phyloP scores from a whole-genome alignment of 345 rosid species.

The Corchorus olitorius region DNA sequence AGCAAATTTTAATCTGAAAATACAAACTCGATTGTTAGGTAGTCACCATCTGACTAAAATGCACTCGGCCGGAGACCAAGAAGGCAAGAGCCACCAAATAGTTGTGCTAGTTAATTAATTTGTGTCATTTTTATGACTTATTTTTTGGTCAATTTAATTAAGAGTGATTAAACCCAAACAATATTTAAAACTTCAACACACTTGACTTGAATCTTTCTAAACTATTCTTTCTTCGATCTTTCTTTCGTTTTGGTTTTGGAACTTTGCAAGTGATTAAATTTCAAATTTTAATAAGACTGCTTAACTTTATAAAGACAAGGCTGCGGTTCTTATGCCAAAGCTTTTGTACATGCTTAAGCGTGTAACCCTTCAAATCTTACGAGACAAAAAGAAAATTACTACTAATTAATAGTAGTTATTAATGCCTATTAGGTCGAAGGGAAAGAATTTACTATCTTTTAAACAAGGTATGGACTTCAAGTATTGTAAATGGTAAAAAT shows the following conservation, averaged over 20 bases:
- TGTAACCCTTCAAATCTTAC: not conserved
- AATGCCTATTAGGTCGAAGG: too few species aligned
- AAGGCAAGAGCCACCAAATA: too few species aligned
- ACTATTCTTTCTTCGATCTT: not conserved
- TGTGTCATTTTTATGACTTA: not conserved
- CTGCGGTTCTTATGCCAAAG: not conserved
- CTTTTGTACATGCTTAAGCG: not conserved
- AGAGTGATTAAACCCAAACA: not conserved
- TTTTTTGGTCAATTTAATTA: not conserved
- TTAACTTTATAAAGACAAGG: not conserved
- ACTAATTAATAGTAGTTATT: too few species aligned
- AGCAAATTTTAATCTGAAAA: not conserved
- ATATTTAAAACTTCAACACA: not conserved
- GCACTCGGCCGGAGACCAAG: too few species aligned
- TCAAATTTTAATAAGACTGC: not conserved
- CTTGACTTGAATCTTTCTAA: not conserved
- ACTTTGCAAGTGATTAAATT: not conserved
- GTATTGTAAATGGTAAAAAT: too few species aligned
- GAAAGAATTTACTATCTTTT: too few species aligned
- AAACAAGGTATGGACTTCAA: too few species aligned
- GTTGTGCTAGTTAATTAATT: not conserved
- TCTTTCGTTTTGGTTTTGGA: too few species aligned
- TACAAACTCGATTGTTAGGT: not conserved
- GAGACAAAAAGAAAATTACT: too few species aligned
- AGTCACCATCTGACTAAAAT: too few species aligned